phyloP scores from a whole-genome alignment of 352 stramenopile species.

The Pythium sp. region DNA sequence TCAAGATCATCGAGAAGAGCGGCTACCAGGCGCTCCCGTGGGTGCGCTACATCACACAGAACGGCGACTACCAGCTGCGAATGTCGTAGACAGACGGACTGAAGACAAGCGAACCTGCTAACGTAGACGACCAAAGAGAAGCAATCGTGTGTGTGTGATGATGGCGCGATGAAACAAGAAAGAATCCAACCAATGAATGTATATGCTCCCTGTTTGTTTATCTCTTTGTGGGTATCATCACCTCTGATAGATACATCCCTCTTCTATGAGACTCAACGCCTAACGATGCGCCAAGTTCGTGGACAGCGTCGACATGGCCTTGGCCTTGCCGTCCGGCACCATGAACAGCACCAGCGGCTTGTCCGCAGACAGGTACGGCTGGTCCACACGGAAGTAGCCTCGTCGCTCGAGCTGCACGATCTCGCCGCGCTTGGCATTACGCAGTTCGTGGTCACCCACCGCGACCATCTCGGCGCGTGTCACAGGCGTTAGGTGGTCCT shows the following conservation, averaged over 20 bases:
- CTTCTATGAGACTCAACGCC: conserved; percentile 1
- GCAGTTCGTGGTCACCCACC: conserved; percentile 94
- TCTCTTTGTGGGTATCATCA: not conserved
- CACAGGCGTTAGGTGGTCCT: conserved; percentile 95
- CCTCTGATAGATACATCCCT: not conserved
- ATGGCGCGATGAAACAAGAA: not conserved
- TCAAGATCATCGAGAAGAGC: conserved; percentile 99
- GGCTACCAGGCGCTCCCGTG: conserved; percentile 99
- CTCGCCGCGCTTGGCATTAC: conserved; percentile 92
- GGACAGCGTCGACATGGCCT: conserved; percentile 86
- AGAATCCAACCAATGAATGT: conserved; percentile 10
- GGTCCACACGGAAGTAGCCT: conserved; percentile 96
- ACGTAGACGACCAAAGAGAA: conserved; percentile 5
- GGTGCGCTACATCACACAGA: conserved; percentile 99
- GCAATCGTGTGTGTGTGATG: not conserved
- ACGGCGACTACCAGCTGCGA: conserved; percentile 98
- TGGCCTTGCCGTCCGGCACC: conserved; percentile 97
- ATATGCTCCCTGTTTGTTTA: conserved; percentile 12
- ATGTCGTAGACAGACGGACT: conserved; percentile 89
- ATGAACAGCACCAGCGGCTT: conserved; percentile 97
- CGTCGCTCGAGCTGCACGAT: conserved; percentile 98
- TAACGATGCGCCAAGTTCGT: conserved; percentile 84
- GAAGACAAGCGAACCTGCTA: not conserved
- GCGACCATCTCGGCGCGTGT: conserved; percentile 93
- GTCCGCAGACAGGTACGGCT: conserved; percentile 71